Percentiles rank a stretch among this genome's conserved stretches.
Conservation (phyloP, 371 early-diverging fungal genomes). For the Haplosporangium sp. region DNA sequence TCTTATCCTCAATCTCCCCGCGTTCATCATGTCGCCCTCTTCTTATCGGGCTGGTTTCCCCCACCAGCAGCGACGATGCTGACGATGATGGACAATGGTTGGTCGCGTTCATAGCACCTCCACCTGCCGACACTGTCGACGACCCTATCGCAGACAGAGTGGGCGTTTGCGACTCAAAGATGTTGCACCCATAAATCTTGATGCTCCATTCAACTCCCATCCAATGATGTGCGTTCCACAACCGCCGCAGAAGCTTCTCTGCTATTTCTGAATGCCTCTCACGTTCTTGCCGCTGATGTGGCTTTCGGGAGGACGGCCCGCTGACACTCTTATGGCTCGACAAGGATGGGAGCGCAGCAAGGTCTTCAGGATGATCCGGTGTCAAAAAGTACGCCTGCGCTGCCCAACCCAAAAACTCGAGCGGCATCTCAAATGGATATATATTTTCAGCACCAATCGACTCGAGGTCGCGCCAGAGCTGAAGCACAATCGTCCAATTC, state of each 20-base stretch:
- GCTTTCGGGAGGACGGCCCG: not conserved
- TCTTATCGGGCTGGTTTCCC: conserved; percentile 2
- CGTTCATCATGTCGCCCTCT: not conserved
- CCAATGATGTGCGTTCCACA: conserved; percentile 30
- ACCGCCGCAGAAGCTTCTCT: conserved; percentile 20
- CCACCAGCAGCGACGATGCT: conserved; percentile 6
- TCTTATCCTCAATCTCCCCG: not conserved
- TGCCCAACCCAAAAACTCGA: conserved; percentile 39
- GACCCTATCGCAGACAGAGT: not conserved
- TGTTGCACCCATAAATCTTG: conserved; percentile 41
- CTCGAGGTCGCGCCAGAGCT: conserved; percentile 45
- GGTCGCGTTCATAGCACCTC: not conserved
- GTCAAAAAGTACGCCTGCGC: conserved; percentile 36
- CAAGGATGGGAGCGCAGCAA: not conserved
- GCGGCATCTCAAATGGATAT: conserved; percentile 40
- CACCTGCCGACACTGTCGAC: conserved; percentile 1
- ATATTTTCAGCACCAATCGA: conserved; percentile 31
- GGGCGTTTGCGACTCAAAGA: conserved; percentile 23
- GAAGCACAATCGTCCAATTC: conserved; percentile 44
- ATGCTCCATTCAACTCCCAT: conserved; percentile 37
- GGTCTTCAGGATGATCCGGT: conserved; percentile 1
- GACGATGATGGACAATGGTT: not conserved
- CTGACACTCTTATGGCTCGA: not conserved
- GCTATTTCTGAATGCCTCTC: conserved; percentile 22
- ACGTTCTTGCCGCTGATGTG: not conserved